A percentile compares a stretch with the other conserved stretches of the same genome.
Evolutionary conservation across 305 asterid genomes (phyloP).

Genomic region (Plantago coronopus): DNA sequence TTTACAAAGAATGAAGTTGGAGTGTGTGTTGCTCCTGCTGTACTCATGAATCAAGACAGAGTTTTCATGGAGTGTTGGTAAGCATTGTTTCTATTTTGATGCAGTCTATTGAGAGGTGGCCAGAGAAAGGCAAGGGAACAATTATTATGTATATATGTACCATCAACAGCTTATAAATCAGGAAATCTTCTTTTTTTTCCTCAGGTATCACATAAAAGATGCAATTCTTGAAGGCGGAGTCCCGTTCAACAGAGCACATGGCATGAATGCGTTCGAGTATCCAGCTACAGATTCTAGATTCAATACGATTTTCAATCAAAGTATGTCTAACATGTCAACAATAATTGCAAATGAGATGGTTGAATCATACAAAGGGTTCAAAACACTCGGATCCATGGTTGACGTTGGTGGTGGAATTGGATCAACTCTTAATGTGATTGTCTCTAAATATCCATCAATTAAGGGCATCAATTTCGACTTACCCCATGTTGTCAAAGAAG

Average conservation of each 20-base stretch:
- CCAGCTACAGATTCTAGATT: conserved; percentile 22
- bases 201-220: conserved; percentile 38
- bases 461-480: conserved; percentile 40
- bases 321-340: conserved; percentile 31
- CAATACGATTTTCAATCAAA: conserved; percentile 33
- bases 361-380: conserved; percentile 35
- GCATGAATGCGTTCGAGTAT: conserved; percentile 35
- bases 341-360: conserved; percentile 29
- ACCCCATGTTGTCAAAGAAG: conserved; percentile 34
- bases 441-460: conserved; percentile 29
- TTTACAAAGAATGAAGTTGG: conserved; percentile 36
- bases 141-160: background rate
- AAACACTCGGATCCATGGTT: conserved; percentile 21
- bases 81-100: background rate
- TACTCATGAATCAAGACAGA: conserved; percentile 36
- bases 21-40: conserved; percentile 32
- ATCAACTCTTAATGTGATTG: conserved; percentile 29
- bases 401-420: conserved; percentile 54
- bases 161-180: too few relatives aligned
- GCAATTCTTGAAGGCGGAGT: conserved; percentile 36
- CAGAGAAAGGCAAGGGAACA: too few relatives aligned
- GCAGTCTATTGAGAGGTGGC: too few relatives aligned
- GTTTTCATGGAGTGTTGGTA: conserved; percentile 40
- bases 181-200: too few relatives aligned
- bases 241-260: conserved; percentile 35